Evolutionary conservation across 2,329 filamentous ascomycete species (phyloP).

Genomic region (Lizonia empirigonia): DNA sequence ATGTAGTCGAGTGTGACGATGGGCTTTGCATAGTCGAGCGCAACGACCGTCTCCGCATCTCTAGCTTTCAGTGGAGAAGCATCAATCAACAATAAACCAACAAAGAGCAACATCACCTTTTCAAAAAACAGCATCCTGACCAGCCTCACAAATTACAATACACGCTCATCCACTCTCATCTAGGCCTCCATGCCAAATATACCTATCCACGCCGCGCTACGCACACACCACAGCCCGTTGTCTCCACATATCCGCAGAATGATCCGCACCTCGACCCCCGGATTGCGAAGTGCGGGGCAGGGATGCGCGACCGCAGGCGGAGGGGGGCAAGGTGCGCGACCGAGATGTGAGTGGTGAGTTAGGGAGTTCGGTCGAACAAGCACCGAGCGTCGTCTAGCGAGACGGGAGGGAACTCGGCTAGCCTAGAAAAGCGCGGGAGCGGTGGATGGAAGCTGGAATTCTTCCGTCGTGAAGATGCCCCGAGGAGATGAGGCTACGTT

Average conservation of each 20-base stretch:
- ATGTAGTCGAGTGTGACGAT: conserved; percentile 43
- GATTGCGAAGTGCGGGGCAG: conserved; percentile 25
- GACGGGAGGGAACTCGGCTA: no score
- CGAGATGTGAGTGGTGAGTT: neutral
- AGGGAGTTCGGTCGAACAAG: conserved; percentile 1
- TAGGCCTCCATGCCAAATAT: neutral
- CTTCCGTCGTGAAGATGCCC: conserved; percentile 3
- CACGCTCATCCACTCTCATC: neutral
- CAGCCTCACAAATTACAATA: neutral
- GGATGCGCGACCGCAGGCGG: no score
- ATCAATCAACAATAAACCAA: no score
- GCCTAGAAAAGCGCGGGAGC: no score
- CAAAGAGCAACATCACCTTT: no score
- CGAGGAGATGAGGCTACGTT: neutral
- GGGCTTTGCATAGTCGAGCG: conserved; percentile 23
- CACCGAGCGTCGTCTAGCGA: conserved; percentile 9
- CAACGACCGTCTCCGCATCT: no score
- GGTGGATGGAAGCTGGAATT: conserved; percentile 5
- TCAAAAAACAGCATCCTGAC: conserved; percentile 23
- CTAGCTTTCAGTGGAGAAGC: conserved; percentile 16
- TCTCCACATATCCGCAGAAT: conserved; percentile 35
- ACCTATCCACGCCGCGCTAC: conserved; percentile 11
- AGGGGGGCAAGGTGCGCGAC: conserved; percentile 3
- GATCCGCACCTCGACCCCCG: conserved; percentile 30
- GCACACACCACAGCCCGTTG: conserved; percentile 25